Evolutionary conservation across 2,329 filamentous ascomycete species (phyloP), one percentile per base, ranked within the genome.

Genomic region (Myriosclerotinia duriaeana): DNA sequence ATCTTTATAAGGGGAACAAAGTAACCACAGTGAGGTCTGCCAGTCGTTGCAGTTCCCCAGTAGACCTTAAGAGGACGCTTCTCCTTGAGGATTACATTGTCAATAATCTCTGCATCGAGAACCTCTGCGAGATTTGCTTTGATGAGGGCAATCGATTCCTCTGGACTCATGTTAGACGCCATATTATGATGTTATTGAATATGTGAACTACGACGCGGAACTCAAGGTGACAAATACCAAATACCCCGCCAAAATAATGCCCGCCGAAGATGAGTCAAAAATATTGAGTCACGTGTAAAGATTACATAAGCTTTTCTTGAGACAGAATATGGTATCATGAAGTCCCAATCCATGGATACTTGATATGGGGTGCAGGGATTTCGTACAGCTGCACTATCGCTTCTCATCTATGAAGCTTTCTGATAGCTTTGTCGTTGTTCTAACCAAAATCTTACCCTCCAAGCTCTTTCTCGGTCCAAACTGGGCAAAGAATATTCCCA

Each of bases 11-110:
- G 89, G 7, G 93, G 89, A 7, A 75, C 74, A 38, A 96, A 91
- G 83, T 97, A 97, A 72, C 92, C 93, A 77, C 87, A 91, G 78
- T 97, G 93, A 65, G 93, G 93, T 68, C 89, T 85, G n/a, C 92
- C 92, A 14, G 74, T 75, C 5, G 74, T 73, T 38, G 73, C 74
- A 0, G 92, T 96, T 20, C 92, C 86, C 92, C 91, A 96, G 86
- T 96, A 96, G 78, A 96, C 87, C 77, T 88, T 89, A 62, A 91
- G 84, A 64, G 87, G 85, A 56, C 89, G 84, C 64, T 91, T 88
- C 77, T 91, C 84, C 68, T 87, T 87, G 71, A 89, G 79, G 69
- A 94, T 84, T 55, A 87, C 80, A 75, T 87, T 83, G 77, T 93
- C 86, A 76, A 95, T 90, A 69, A 96, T 92, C 76, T 96, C 92